Evolutionary conservation across 2,329 filamentous ascomycete genomes (phyloP).

Genomic region (Trichophyton simii): DNA sequence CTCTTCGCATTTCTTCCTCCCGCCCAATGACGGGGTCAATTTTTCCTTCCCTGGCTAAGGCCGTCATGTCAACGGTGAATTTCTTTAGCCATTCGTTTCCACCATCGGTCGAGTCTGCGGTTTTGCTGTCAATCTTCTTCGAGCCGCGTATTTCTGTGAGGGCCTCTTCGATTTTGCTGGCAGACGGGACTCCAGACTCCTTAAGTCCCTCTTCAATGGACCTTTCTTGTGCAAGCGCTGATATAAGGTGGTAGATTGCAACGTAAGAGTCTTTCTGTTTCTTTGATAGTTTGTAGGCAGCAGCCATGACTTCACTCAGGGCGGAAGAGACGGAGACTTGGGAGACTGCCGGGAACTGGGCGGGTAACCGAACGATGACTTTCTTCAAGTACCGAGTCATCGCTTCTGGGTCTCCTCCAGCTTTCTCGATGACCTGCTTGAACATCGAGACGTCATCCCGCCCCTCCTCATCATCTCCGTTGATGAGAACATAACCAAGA

Average conservation of each 20-base stretch:
- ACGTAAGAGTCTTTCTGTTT: constrained; percentile 96
- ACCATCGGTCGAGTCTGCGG: constrained; percentile 66
- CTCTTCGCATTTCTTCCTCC: constrained; percentile 88
- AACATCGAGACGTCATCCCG: constrained; percentile 53
- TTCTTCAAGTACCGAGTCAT: constrained; percentile 88
- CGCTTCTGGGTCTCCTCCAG: constrained; percentile 80
- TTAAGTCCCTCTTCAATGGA: constrained; percentile 61
- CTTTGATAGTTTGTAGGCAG: constrained; percentile 81
- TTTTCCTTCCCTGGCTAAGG: constrained; percentile 91
- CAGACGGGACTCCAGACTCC: constrained; percentile 82
- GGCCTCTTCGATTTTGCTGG: constrained; percentile 82
- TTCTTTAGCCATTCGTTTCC: constrained; percentile 95
- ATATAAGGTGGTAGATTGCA: constrained; percentile 88
- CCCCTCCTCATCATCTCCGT: constrained; percentile 13
- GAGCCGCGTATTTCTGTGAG: constrained; percentile 85
- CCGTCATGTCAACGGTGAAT: constrained; percentile 97
- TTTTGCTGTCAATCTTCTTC: constrained; percentile 87
- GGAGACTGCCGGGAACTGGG: constrained; percentile 80
- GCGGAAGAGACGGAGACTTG: constrained; percentile 68
- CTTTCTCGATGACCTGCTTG: constrained; percentile 84
- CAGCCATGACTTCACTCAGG: constrained; percentile 69
- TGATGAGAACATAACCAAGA: constrained; percentile 51
- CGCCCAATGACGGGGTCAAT: constrained; percentile 94
- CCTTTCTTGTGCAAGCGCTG: constrained; percentile 65
- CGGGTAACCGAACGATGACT: constrained; percentile 74